These are phyloP conservation scores for Aspergillus nanangensis DNA, from an alignment of 495 filamentous ascomycete genomes.

Conservation along the genomic window DNA sequence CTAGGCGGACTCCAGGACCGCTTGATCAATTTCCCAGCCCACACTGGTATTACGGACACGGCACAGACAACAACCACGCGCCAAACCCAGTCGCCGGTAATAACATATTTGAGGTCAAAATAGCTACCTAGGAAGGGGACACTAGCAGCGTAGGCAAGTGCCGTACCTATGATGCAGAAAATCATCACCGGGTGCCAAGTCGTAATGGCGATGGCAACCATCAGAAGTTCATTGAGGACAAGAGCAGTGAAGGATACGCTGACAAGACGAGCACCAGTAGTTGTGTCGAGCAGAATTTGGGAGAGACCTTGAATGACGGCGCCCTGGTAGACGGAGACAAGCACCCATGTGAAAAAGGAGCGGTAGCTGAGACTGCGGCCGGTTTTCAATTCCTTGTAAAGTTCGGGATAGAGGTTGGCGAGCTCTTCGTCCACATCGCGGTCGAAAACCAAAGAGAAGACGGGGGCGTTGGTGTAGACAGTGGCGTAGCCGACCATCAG, in stretches of 20 bases:
- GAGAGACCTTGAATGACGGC: constrained; percentile 88
- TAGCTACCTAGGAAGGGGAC: constrained; percentile 87
- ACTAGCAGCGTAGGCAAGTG: constrained; percentile 70
- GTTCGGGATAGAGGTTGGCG: constrained; percentile 91
- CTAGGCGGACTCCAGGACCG: constrained; percentile 86
- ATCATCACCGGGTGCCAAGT: constrained; percentile 98
- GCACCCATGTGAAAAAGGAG: constrained; percentile 97
- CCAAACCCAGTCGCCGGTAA: constrained; percentile 83
- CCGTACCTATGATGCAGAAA: constrained; percentile 73
- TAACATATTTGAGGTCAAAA: constrained; percentile 80
- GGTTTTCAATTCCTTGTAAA: constrained; percentile 91
- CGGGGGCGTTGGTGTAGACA: constrained; percentile 89
- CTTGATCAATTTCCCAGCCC: constrained; percentile 75
- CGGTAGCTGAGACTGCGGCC: constrained; percentile 82
- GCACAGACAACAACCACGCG: constrained; percentile 73
- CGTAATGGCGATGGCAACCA: constrained; percentile 94
- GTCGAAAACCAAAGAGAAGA: constrained; percentile 95
- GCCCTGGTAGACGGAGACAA: constrained; percentile 92
- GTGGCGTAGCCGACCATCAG: constrained; percentile 96
- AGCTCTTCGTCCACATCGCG: constrained; percentile 90
- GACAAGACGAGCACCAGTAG: constrained; percentile 68
- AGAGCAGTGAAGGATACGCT: constrained; percentile 89
- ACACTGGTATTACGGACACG: constrained; percentile 81
- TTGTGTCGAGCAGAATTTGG: constrained; percentile 76
- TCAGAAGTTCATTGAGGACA: constrained; percentile 89